Percentiles rank a stretch among this genome's conserved stretches.
Conservation (phyloP, 129 eudicot species). For the Flaveria ramosissima region DNA sequence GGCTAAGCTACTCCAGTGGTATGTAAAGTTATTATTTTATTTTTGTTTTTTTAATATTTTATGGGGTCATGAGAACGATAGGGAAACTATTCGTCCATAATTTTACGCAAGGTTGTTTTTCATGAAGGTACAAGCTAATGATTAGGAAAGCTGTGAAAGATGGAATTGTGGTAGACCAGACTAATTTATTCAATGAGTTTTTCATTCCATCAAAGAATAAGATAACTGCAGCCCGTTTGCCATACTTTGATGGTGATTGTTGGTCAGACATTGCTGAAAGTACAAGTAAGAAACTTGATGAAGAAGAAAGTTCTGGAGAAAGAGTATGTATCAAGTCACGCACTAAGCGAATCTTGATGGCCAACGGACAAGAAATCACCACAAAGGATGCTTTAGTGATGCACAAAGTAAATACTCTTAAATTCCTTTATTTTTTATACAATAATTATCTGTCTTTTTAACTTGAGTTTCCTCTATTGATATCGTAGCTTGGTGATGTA, state of each 20-base stretch:
- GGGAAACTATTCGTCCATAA: no score
- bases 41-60: no score
- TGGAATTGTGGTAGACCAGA: constrained; percentile 51
- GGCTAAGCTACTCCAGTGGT: constrained; percentile 70
- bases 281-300: constrained; percentile 37
- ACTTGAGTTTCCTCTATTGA: neutral
- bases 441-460: neutral
- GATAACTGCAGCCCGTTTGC: constrained; percentile 73
- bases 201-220: constrained; percentile 51
- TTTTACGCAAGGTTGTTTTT: neutral
- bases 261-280: constrained; percentile 63
- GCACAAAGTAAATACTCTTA: constrained; percentile 47
- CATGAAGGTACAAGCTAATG: constrained; percentile 71
- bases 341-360: constrained; percentile 46
- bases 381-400: constrained; percentile 66
- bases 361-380: constrained; percentile 48
- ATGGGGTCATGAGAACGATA: neutral
- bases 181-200: constrained; percentile 59
- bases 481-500: constrained; percentile 50
- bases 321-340: constrained; percentile 31
- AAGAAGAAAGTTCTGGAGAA: constrained; percentile 46
- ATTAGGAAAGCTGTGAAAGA: constrained; percentile 56
- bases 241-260: constrained; percentile 79
- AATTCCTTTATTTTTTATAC: neutral
- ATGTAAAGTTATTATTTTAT: neutral